Base-by-base conservation (phyloP, 805 yeast genomes). In the Monosporozyma unispora region DNA sequence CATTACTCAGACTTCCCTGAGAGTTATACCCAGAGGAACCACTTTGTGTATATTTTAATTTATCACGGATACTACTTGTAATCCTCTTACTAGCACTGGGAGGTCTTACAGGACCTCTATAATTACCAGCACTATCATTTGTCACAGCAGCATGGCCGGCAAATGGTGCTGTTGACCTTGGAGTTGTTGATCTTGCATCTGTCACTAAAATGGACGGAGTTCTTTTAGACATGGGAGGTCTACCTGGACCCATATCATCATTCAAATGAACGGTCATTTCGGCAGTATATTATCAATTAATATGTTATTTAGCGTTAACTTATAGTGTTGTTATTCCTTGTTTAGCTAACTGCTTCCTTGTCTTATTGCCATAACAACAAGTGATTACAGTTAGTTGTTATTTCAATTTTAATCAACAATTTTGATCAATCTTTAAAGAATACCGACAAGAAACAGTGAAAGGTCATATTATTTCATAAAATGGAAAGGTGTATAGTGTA, bases 141-240 rank as follows among this genome's bases (percentile, higher is more conserved):
- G 39, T 35, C 12, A 35, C 39, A 18, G 39, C 39, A 67, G 76
- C 75, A 52, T 70, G 72, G 9, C 91, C 90, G 0, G 93, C 93
- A 74, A 81, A 87, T 1, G 93, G 95, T 0, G 91, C 93, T 49
- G 70, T 64, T 29, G 58, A 53, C 46, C 82, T 63, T n/a, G 74
- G 70, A 23, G 77, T 75, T 4, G 77, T 64, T 52, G 80, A 75
- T 52, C 98, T 73, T 2, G 87, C 80, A 68, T 90, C 98, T 0
- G 98, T 91, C 37, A 90, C 98, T 50, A 90, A 74, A 60, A 90
- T 90, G 1, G 96, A 87, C 10, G 98, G 97, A 28, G 96, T 87
- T 58, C 97, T 70, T 58, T 86, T 87, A 12, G 96, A 57, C 61
- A 65, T 52, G 2, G 51, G 31, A 7, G 29, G 25, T 25, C 29